Base-by-base conservation (phyloP, 192 early-diverging fungal genomes). In the Chytriomyces sp. region DNA sequence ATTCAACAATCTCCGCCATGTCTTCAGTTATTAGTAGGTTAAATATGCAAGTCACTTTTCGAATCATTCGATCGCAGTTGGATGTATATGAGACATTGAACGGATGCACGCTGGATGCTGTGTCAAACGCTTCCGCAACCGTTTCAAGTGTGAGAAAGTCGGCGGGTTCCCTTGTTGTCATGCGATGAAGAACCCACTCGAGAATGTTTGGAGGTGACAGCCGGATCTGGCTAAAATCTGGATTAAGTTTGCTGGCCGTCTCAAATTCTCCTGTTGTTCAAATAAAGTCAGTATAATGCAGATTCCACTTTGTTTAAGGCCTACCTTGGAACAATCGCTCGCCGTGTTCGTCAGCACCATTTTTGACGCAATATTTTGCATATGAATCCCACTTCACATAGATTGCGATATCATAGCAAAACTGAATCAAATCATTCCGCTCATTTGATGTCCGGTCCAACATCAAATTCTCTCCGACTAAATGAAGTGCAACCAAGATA, bases 1-100 rank as follows among this genome's bases (percentile, higher is more conserved):
- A 76, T 23, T 69, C 59, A 0, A 91, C 84, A 28, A 89, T 64
- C 18, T 16, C 24, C 18, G 11, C 35, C 26, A 64, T 20, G 53
- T 13, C 13, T 20, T 6, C 63, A 13, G 26, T 28, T 16, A 16
- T 23, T 3, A 16, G 24, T 13, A 13, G 24, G 20, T 64, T 43
- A 64, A 20, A 64, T 23, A 64, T 23, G 13, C 24, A 16, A 13
- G 63, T 64, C 11, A 64, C 24, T 64, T 64, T 16, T 20, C 16
- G 18, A 13, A 64, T 16, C 13, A 13, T 16, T 26, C 24, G 24
- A 43, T 11, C 24, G 26, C 16, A 13, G 24, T 13, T 0, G 18
- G 24, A 23, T 13, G 11, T 13, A 26, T 23, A 26, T 11, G 13
- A 11, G 18, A 13, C 26, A 26, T 16, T 64, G 35, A 43, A 13